Conservation (phyloP, 2,329 filamentous ascomycete genomes). For the Fusarium pseudograminearum region DNA sequence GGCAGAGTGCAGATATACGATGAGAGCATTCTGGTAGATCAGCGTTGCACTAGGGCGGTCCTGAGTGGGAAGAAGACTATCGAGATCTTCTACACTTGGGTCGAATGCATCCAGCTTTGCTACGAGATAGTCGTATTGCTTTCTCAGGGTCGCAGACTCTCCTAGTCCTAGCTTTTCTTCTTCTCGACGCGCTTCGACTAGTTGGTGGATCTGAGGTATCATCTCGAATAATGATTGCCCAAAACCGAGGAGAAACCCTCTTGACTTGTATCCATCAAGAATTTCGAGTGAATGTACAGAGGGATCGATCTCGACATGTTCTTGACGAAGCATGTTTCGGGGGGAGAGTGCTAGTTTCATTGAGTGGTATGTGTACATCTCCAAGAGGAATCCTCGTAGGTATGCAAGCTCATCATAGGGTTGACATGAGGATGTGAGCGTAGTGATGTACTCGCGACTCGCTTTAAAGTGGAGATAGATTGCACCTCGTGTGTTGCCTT, state of each 20-base stretch:
- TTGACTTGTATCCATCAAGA: not conserved
- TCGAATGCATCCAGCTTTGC: not conserved
- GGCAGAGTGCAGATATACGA: constrained; percentile 2
- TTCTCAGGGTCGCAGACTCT: rapidly evolving
- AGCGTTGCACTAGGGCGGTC: not conserved
- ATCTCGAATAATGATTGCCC: constrained; percentile 4
- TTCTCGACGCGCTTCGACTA: constrained; percentile 1
- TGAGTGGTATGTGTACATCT: constrained; percentile 9
- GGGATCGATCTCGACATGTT: not conserved
- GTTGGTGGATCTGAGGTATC: constrained; percentile 6
- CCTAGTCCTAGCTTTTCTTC: not conserved
- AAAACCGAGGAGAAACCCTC: not conserved
- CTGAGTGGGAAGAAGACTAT: not conserved
- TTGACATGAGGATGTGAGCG: not conserved
- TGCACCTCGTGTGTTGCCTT: not conserved
- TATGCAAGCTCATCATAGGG: not conserved
- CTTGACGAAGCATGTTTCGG: not conserved
- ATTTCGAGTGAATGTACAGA: constrained; percentile 3
- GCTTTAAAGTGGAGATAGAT: constrained; percentile 7
- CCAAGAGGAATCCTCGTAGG: constrained; percentile 3
- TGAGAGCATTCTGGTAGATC: constrained; percentile 6
- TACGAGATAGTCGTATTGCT: not conserved
- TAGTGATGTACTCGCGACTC: not conserved
- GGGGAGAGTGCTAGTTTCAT: constrained; percentile 9
- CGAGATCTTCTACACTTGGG: not conserved